Percentiles rank a stretch among this genome's conserved stretches.
Evolutionary conservation across 164 flowering plant genomes (phyloP).

Genomic region (Saururus chinensis): DNA sequence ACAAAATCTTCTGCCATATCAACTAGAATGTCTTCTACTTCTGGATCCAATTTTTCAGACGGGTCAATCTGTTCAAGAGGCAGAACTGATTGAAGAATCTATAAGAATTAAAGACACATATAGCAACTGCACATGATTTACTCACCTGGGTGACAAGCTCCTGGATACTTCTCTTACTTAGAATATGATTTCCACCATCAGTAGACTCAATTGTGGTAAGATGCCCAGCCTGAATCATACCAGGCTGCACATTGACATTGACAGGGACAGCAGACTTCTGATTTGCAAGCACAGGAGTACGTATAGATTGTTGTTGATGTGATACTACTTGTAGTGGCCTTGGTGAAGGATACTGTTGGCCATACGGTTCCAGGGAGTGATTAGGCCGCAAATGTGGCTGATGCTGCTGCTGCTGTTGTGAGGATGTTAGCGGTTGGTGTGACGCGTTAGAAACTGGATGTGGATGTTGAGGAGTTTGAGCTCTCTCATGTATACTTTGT

Average conservation of each 20-base stretch:
- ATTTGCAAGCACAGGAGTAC: slow-evolving; percentile 34
- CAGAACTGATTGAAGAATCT: not conserved
- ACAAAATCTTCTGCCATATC: slow-evolving; percentile 94
- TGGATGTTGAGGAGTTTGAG: slow-evolving; percentile 41
- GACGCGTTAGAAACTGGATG: slow-evolving; percentile 27
- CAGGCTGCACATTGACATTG: slow-evolving; percentile 20
- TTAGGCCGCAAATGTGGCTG: slow-evolving; percentile 30
- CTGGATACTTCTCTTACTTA: slow-evolving; percentile 83
- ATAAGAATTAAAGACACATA: not conserved
- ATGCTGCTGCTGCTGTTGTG: slow-evolving; percentile 29
- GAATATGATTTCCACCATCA: slow-evolving; percentile 46
- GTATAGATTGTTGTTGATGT: slow-evolving; percentile 40
- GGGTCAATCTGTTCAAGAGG: slow-evolving; percentile 63
- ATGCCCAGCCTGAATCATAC: slow-evolving; percentile 19
- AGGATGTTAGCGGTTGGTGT: slow-evolving; percentile 37
- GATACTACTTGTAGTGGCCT: slow-evolving; percentile 35
- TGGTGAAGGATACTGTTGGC: slow-evolving; percentile 38
- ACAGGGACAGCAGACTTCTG: slow-evolving; percentile 41
- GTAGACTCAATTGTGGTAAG: slow-evolving; percentile 31
- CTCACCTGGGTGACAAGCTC: slow-evolving; percentile 73
- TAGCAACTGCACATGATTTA: not conserved
- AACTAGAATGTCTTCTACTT: slow-evolving; percentile 80
- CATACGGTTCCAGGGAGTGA: slow-evolving; percentile 49
- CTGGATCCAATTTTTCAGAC: slow-evolving; percentile 73
- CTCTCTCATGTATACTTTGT: slow-evolving; percentile 50